Conservation (phyloP, 257 asterid genomes). For the Nicotiana benthamiana region DNA sequence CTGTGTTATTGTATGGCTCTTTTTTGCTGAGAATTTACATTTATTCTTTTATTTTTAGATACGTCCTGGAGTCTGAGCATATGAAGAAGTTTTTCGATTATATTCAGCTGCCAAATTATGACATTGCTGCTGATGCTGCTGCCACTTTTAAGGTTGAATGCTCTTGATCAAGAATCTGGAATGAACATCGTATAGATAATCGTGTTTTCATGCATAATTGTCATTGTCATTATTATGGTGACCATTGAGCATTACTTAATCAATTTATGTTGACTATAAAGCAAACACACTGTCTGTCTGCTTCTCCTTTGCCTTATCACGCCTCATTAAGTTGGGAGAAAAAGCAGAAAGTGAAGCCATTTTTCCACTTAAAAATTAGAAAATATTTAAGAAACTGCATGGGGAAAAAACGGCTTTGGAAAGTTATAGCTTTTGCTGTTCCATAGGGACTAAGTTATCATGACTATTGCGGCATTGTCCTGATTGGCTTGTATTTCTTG, state of each 20-base stretch:
- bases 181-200: neutral
- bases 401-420: neutral
- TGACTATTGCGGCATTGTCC: neutral
- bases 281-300: neutral
- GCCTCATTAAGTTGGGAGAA: neutral
- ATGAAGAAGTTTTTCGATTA: constrained; percentile 62
- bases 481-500: neutral
- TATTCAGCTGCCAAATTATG: constrained; percentile 57
- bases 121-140: constrained; percentile 71
- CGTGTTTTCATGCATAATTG: neutral
- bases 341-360: neutral
- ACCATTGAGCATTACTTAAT: neutral
- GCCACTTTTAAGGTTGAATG: constrained; percentile 62
- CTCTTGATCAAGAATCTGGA: constrained; percentile 6
- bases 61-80: constrained; percentile 67
- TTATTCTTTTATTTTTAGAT: constrained; percentile 26
- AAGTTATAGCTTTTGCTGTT: neutral
- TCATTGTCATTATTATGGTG: neutral
- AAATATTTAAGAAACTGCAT: neutral
- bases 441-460: neutral
- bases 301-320: neutral
- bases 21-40: constrained; percentile 2
- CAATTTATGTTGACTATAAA: neutral
- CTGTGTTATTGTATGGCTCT: neutral
- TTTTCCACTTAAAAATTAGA: neutral